A percentile compares a stretch with the other conserved stretches of the same genome.
phyloP scores from a whole-genome alignment of 1,284 basidiomycete genomes.

The Mixia osmundae region DNA sequence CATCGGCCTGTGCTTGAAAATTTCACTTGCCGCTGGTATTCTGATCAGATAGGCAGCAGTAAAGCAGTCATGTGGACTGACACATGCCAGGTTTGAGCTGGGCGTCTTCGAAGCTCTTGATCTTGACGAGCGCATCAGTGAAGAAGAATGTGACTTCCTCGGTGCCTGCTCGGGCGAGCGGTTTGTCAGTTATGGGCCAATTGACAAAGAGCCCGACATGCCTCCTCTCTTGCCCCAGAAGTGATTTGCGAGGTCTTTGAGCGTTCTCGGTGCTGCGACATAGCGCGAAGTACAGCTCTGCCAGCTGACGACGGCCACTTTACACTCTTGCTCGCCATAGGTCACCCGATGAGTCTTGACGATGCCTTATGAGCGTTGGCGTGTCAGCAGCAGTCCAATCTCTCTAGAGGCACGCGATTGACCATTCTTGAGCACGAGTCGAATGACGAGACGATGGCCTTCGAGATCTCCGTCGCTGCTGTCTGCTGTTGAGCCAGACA shows the following conservation, averaged over 20 bases:
- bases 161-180: slow-evolving; percentile 5
- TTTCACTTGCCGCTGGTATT: too few species aligned
- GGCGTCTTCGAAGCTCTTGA: slow-evolving; percentile 4
- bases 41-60: neutral
- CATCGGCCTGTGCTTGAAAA: slow-evolving; percentile 4
- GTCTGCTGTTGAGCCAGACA: too few species aligned
- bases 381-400: too few species aligned
- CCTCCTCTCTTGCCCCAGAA: too few species aligned
- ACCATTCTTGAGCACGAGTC: too few species aligned
- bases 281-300: slow-evolving; percentile 1
- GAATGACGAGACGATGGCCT: too few species aligned
- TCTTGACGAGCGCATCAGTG: slow-evolving; percentile 2
- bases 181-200: too few species aligned
- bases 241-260: slow-evolving; percentile 8
- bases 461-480: too few species aligned
- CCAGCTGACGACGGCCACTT: slow-evolving; percentile 4
- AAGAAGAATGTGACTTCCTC: slow-evolving; percentile 8
- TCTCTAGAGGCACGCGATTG: too few species aligned
- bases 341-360: slow-evolving; percentile 7
- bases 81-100: too few species aligned
- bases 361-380: slow-evolving; percentile 5
- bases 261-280: slow-evolving; percentile 1
- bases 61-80: too few species aligned
- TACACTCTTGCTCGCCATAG: slow-evolving; percentile 4
- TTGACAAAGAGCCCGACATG: too few species aligned